Conservation (phyloP, 176 grass and related monocot species). For the Aegilops longissima region DNA sequence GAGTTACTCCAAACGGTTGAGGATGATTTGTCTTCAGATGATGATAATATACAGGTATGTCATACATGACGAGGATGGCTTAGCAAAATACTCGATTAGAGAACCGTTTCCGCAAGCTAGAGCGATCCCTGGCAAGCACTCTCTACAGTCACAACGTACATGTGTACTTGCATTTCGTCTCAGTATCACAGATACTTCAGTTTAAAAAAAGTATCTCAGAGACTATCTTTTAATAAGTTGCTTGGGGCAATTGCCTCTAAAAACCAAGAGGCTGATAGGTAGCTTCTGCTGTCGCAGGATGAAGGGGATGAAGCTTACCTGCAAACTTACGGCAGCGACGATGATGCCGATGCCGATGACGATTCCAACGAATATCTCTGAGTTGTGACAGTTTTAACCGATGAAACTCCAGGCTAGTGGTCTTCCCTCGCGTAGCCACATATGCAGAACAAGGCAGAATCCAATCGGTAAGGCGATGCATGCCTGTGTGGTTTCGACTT, state of each 20-base stretch:
- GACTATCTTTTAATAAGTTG: not conserved
- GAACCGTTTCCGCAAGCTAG: not conserved
- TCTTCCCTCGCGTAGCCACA: not conserved
- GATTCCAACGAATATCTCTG: conserved; percentile 40
- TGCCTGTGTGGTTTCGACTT: not conserved
- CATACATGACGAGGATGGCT: not conserved
- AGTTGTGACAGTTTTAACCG: not conserved
- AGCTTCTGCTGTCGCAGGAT: conserved; percentile 53
- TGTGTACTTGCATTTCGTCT: not conserved
- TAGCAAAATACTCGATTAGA: conserved; percentile 7
- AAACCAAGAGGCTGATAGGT: not conserved
- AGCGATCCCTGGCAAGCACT: not conserved
- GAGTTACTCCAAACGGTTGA: conserved; percentile 45
- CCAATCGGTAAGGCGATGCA: not conserved
- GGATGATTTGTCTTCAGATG: conserved; percentile 35
- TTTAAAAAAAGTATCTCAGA: too few species aligned
- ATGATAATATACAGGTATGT: conserved; percentile 63
- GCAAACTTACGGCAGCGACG: conserved; percentile 54
- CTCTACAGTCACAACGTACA: not conserved
- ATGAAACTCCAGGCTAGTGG: not conserved
- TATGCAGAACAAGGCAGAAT: not conserved
- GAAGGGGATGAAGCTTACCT: conserved; percentile 94
- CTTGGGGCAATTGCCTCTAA: not conserved
- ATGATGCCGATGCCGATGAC: conserved; percentile 45
- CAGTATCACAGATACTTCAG: conserved; percentile 1